A percentile compares a stretch with the other conserved stretches of the same genome.
phyloP scores from a whole-genome alignment of 768 basidiomycete genomes.

The Suillus alpinus region DNA sequence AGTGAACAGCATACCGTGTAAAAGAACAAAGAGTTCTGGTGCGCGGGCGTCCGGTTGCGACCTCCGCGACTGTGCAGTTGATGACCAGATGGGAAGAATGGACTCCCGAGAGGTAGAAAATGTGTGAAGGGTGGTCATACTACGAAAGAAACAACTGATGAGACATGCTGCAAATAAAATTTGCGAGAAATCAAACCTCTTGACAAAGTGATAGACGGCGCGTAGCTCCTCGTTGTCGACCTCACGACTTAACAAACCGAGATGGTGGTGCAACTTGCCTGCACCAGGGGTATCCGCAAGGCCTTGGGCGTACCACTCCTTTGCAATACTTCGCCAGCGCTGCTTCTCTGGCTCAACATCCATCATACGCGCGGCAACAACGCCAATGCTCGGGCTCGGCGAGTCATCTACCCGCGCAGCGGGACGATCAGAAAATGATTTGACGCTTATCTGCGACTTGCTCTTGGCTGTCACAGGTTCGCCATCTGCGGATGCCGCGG shows the following conservation, averaged over 20 bases:
- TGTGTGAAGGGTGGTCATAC: slow-evolving; percentile 89
- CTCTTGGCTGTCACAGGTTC: slow-evolving; percentile 34
- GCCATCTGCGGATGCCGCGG: slow-evolving; percentile 27
- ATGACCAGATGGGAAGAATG: slow-evolving; percentile 84
- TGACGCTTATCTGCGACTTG: slow-evolving; percentile 23
- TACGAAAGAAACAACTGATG: slow-evolving; percentile 26
- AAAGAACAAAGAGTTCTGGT: slow-evolving; percentile 81
- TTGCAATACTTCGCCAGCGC: slow-evolving; percentile 83
- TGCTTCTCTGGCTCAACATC: slow-evolving; percentile 91
- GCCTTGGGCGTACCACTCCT: slow-evolving; percentile 91
- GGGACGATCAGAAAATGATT: slow-evolving; percentile 43
- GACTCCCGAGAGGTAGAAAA: slow-evolving; percentile 89
- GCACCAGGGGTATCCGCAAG: slow-evolving; percentile 89
- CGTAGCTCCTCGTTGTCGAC: slow-evolving; percentile 78
- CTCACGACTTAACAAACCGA: slow-evolving; percentile 85
- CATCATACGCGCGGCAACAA: slow-evolving; percentile 75
- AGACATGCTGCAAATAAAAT: background rate
- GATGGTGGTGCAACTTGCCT: slow-evolving; percentile 91
- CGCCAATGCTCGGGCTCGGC: slow-evolving; percentile 76
- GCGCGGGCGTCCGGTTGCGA: slow-evolving; percentile 70
- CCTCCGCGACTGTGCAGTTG: slow-evolving; percentile 57
- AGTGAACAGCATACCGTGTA: slow-evolving; percentile 98
- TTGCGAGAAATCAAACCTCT: slow-evolving; percentile 60
- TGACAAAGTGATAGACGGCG: slow-evolving; percentile 90
- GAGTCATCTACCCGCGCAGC: slow-evolving; percentile 62